Conservation (phyloP, 2,329 filamentous ascomycete genomes). For the Tetracladium maxilliforme region DNA sequence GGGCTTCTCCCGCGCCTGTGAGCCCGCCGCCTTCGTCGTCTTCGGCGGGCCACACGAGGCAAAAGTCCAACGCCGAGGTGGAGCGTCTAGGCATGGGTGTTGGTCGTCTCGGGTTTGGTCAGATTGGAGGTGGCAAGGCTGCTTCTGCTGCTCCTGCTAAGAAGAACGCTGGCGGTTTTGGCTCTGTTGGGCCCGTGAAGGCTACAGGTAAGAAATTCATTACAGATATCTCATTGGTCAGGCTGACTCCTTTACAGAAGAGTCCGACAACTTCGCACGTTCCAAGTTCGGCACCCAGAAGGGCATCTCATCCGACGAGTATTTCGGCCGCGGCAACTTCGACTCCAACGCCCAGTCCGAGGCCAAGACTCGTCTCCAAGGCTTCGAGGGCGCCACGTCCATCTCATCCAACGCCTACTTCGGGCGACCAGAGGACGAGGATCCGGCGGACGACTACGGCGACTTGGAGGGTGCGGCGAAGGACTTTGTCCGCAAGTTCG, state of each 20-base stretch:
- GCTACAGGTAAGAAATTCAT: conserved; percentile 53
- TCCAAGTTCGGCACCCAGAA: conserved; percentile 86
- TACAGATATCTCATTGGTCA: conserved; percentile 2
- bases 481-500: conserved; percentile 91
- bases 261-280: conserved; percentile 71
- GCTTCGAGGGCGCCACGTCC: conserved; percentile 80
- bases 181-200: conserved; percentile 66
- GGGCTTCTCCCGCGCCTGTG: conserved; percentile 54
- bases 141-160: conserved; percentile 39
- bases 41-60: conserved; percentile 39
- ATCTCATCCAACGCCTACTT: conserved; percentile 99
- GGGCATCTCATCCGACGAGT: conserved; percentile 94
- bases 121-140: conserved; percentile 52
- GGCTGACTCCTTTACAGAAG: conserved; percentile 27
- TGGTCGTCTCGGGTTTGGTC: conserved; percentile 73
- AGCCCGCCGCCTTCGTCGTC: conserved; percentile 50
- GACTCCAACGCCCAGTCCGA: conserved; percentile 70
- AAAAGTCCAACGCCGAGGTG: conserved; percentile 62
- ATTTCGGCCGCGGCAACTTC: conserved; percentile 82
- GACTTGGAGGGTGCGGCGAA: conserved; percentile 88
- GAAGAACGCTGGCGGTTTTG: conserved; percentile 76
- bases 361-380: conserved; percentile 74
- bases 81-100: conserved; percentile 87
- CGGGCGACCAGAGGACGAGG: conserved; percentile 76
- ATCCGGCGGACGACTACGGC: conserved; percentile 62